Conservation (phyloP, 1,284 basidiomycete genomes). For the Caloboletus firmus region DNA sequence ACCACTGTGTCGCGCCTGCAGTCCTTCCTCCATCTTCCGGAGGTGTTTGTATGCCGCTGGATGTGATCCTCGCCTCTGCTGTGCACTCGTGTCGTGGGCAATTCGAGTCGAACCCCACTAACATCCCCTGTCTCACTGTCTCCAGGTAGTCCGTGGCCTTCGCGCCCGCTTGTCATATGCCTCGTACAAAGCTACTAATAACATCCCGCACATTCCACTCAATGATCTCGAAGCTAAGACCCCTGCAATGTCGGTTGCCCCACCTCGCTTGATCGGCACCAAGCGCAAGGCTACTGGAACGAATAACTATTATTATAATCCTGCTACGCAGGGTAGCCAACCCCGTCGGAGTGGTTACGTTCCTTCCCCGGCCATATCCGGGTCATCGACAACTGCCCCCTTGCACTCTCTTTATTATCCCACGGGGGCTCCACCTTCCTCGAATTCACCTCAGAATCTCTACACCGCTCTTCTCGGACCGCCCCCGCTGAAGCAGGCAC, state of each 20-base stretch:
- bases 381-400: constrained; percentile 38
- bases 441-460: constrained; percentile 51
- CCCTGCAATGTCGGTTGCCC: constrained; percentile 42
- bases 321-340: constrained; percentile 44
- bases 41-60: neutral
- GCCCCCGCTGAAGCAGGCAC: constrained; percentile 68
- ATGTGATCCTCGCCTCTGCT: neutral
- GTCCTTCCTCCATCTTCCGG: neutral
- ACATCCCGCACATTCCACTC: constrained; percentile 61
- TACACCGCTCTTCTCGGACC: constrained; percentile 73
- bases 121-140: constrained; percentile 40
- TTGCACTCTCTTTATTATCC: constrained; percentile 45
- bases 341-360: constrained; percentile 34
- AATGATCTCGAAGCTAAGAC: constrained; percentile 67
- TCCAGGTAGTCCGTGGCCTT: constrained; percentile 72
- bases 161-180: constrained; percentile 76
- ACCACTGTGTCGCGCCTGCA: constrained; percentile 16
- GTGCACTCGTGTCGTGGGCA: constrained; percentile 8
- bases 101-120: constrained; percentile 26
- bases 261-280: constrained; percentile 52
- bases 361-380: constrained; percentile 48
- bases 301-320: constrained; percentile 51
- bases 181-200: constrained; percentile 75
- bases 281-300: constrained; percentile 52
- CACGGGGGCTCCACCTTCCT: constrained; percentile 22